Percentiles rank a stretch among this genome's conserved stretches.
These are phyloP conservation scores for Acanthamoeba lugdunensis DNA, from an alignment of 208 protist species.

Conservation along the genomic window DNA sequence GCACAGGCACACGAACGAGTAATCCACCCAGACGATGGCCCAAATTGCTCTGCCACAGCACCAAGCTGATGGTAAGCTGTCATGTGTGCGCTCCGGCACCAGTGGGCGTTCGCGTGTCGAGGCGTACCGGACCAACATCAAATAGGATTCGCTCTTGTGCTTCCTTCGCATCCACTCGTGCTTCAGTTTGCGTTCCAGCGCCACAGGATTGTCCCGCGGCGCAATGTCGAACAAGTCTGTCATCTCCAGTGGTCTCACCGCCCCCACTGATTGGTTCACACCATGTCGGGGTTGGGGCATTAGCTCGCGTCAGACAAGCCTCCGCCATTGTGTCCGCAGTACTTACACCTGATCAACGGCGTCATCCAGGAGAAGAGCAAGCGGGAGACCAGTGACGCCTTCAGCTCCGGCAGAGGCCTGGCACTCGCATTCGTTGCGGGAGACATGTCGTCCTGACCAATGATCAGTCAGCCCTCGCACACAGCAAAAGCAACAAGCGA, in stretches of 20 bases:
- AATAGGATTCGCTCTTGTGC: neutral
- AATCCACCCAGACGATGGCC: neutral
- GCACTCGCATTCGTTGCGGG: too few relatives aligned
- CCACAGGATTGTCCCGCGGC: neutral
- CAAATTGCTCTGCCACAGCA: neutral
- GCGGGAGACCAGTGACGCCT: neutral
- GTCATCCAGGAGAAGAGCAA: neutral
- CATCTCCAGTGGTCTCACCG: slow-evolving; percentile 12
- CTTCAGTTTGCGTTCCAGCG: neutral
- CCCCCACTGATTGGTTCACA: neutral
- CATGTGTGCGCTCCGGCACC: neutral
- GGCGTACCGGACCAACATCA: neutral
- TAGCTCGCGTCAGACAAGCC: neutral
- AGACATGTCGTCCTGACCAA: neutral
- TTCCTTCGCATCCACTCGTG: neutral
- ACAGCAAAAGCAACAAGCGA: too few relatives aligned
- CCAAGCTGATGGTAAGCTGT: neutral
- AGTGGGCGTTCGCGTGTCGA: neutral
- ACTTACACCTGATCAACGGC: neutral
- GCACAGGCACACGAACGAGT: neutral
- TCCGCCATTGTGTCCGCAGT: too few relatives aligned
- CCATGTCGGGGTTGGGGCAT: neutral
- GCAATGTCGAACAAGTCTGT: slow-evolving; percentile 26
- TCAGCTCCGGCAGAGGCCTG: neutral
- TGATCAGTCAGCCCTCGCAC: too few relatives aligned